Base-by-base conservation (phyloP, 2,329 filamentous ascomycete genomes). In the Exophiala alcalophila region DNA sequence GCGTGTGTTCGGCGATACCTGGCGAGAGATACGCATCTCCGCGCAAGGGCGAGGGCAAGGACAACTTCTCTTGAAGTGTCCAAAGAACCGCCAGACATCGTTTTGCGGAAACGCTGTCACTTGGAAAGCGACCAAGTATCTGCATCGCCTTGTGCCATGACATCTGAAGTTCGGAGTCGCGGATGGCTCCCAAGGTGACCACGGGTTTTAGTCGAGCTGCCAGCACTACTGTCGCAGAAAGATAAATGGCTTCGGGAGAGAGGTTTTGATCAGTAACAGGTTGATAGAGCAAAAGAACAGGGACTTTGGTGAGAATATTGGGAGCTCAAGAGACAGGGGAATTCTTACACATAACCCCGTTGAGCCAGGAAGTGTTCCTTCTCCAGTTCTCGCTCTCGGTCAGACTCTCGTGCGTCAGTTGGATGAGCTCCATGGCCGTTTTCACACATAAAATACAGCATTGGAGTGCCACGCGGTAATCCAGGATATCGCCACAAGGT, bases 221-320 rank as follows among this genome's bases (percentile, higher is more conserved):
- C 6, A 63, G 58, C 1, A 65, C 40, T 3, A 64, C 60, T 2
- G 61, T 63, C 5, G 62, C 61, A 4, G 62, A 59, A 2, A 60
- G 61, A 41, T 65, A 63, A 5, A 63, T 54, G 25, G 29, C 36
- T 40, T 5, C 6, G 4, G 14, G 14, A 36, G n/a, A 5, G 7
- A 25, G 24, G 7, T n/a, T 25, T 25, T n/a, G 24, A 25, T 25
- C 8, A 7, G 18, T 19, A 18, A 7, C 31, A 34, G 15, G 9
- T 8, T 23, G 6, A 18, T n/a, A 28, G 6, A 27, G 10, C 28
- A 31, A 31, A 11, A 14, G 10, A 8, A 14, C 8, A 33, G n/a
- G n/a, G 16, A 33, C 20, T 16, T 12, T 10, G 30, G n/a, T n/a
- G n/a, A n/a, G n/a, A n/a, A n/a, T n/a, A n/a, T n/a, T n/a, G n/a